Conservation (phyloP, 1,139 yeast species). For the Candida sp. region DNA sequence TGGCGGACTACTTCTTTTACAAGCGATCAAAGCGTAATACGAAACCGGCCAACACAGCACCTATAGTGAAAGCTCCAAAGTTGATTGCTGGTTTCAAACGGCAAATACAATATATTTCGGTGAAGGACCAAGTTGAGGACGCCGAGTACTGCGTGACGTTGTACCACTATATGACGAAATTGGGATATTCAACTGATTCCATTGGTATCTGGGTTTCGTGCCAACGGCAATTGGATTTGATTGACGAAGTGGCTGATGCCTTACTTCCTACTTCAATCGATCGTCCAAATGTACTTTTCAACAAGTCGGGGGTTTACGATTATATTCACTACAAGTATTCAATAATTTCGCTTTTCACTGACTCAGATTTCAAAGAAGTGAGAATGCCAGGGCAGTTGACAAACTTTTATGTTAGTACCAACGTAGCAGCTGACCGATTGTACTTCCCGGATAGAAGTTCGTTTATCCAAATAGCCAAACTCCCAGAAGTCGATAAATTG, state of each 20-base stretch:
- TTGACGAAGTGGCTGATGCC: conserved; percentile 2
- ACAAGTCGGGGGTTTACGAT: conserved; percentile 8
- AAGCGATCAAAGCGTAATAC: not conserved
- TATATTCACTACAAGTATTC: conserved; percentile 9
- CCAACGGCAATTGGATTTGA: conserved; percentile 32
- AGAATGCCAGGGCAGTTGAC: conserved; percentile 5
- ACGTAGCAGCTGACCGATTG: conserved; percentile 1
- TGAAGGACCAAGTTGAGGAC: conserved; percentile 41
- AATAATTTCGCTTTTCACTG: conserved; percentile 11
- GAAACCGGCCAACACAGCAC: not conserved
- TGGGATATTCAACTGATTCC: conserved; percentile 44
- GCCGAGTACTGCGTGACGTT: conserved; percentile 57
- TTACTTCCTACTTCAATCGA: not conserved
- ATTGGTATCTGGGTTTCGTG: conserved; percentile 49
- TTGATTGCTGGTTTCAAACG: conserved; percentile 47
- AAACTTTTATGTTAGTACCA: conserved; percentile 8
- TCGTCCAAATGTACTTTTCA: conserved; percentile 11
- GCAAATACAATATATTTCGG: conserved; percentile 40
- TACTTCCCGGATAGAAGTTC: not conserved
- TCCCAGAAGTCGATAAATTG: conserved; percentile 1
- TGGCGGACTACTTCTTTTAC: conserved; percentile 1
- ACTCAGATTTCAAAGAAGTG: conserved; percentile 6
- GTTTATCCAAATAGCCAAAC: no score
- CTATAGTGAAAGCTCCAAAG: not conserved
- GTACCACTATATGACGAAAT: conserved; percentile 49